Conservation (phyloP, 1,284 basidiomycete species). For the Cutaneotrichosporon dermatis region DNA sequence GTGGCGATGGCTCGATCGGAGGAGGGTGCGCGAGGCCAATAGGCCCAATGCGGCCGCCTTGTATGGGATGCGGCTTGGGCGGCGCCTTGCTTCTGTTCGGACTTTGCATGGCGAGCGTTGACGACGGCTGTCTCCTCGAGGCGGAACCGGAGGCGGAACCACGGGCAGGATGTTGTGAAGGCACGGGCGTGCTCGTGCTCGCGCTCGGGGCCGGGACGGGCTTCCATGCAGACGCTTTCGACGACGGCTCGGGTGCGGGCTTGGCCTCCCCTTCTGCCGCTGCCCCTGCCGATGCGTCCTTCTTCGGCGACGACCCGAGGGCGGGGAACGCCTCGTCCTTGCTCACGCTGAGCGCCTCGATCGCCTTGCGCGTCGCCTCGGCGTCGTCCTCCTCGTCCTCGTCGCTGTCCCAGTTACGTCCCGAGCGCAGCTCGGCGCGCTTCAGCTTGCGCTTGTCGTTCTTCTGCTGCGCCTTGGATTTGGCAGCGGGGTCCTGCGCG, state of each 20-base stretch:
- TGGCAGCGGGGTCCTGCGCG: conserved; percentile 18
- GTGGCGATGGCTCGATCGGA: conserved; percentile 16
- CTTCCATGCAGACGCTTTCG: not conserved
- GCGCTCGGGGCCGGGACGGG: not conserved
- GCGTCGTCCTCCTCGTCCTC: conserved; percentile 27
- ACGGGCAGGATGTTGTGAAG: too few species aligned
- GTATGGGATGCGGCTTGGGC: conserved; percentile 34
- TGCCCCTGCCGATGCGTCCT: not conserved
- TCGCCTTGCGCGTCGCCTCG: conserved; percentile 25
- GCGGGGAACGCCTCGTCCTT: conserved; percentile 20
- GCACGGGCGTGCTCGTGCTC: not conserved
- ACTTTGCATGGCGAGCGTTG: not conserved
- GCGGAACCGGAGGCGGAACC: not conserved
- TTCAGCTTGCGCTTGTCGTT: conserved; percentile 57
- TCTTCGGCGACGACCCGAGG: conserved; percentile 10
- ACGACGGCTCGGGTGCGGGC: not conserved
- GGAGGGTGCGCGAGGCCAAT: conserved; percentile 37
- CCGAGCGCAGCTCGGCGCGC: conserved; percentile 4
- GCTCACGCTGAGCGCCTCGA: conserved; percentile 18
- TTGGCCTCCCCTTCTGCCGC: not conserved
- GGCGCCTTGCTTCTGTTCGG: not conserved
- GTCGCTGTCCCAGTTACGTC: conserved; percentile 31
- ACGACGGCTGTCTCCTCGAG: not conserved
- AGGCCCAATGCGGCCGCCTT: conserved; percentile 34
- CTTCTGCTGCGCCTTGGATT: conserved; percentile 62